These are phyloP conservation scores for Fusarium nygamai DNA, from an alignment of 2,329 filamentous ascomycete species.

Conservation along the genomic window DNA sequence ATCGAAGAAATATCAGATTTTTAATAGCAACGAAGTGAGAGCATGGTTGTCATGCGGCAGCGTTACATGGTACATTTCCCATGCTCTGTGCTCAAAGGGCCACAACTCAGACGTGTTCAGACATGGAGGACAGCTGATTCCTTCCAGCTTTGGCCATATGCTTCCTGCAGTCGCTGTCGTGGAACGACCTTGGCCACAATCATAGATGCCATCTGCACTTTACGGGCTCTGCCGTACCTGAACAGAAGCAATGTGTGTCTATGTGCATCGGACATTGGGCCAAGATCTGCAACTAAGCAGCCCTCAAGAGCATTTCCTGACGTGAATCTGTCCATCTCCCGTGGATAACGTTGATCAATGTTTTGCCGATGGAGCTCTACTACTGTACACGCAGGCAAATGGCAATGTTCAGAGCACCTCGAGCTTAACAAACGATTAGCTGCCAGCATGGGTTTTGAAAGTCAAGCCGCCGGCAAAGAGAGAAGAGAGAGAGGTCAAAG, in stretches of 20 bases:
- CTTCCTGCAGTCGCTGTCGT: constrained; percentile 14
- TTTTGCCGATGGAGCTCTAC: background rate
- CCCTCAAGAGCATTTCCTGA: constrained; percentile 17
- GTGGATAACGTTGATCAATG: constrained; percentile 8
- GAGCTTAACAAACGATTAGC: constrained; percentile 1
- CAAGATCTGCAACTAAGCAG: constrained; percentile 27
- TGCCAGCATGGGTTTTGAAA: constrained; percentile 10
- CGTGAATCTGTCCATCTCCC: constrained; percentile 28
- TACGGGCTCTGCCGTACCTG: constrained; percentile 29
- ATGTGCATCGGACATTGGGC: constrained; percentile 13
- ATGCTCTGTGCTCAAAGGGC: background rate
- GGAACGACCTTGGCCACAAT: constrained; percentile 22
- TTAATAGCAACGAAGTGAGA: background rate
- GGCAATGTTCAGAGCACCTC: background rate
- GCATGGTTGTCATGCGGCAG: background rate
- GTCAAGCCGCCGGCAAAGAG: constrained; percentile 7
- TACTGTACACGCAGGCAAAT: background rate
- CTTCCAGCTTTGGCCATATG: constrained; percentile 5
- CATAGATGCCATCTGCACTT: constrained; percentile 30
- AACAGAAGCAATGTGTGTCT: constrained; percentile 16
- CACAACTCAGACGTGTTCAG: background rate
- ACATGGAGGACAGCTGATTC: constrained; percentile 3
- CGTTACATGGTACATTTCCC: background rate
- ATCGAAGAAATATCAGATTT: constrained; percentile 7
- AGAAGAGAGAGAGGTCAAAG: background rate